Evolutionary conservation across 768 basidiomycete genomes (phyloP).

Genomic region (Suillus decipiens): DNA sequence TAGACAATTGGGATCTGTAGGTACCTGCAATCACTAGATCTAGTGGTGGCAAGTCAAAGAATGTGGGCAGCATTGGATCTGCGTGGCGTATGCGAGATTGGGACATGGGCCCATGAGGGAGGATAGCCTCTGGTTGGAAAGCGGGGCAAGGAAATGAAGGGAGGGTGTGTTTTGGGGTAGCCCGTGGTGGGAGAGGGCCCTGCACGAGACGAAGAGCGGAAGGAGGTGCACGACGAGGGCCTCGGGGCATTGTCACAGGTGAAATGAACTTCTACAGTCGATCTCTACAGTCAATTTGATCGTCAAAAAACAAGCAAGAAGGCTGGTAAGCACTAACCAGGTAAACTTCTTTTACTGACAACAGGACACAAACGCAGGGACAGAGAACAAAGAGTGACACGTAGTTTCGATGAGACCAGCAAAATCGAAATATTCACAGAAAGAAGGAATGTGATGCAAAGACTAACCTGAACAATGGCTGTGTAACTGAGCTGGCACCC

Average conservation of each 20-base stretch:
- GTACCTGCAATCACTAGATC: slow-evolving; percentile 22
- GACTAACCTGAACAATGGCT: background rate
- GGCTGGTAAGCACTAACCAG: background rate
- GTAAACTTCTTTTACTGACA: background rate
- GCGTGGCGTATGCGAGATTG: slow-evolving; percentile 20
- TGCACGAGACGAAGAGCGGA: slow-evolving; percentile 59
- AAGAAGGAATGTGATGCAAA: background rate
- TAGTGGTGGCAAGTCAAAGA: slow-evolving; percentile 28
- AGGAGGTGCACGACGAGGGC: slow-evolving; percentile 54
- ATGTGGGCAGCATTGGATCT: slow-evolving; percentile 11
- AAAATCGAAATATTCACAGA: background rate
- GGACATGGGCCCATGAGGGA: slow-evolving; percentile 24
- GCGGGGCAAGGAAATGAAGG: slow-evolving; percentile 65
- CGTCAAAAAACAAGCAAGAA: background rate
- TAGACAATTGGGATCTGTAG: slow-evolving; percentile 16
- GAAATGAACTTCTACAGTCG: background rate
- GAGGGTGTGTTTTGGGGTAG: slow-evolving; percentile 61
- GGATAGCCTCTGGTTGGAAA: slow-evolving; percentile 37
- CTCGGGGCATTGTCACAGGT: slow-evolving; percentile 52
- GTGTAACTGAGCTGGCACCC: background rate
- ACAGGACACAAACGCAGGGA: background rate
- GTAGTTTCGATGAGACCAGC: slow-evolving; percentile 2
- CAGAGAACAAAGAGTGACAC: background rate
- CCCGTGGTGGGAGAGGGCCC: slow-evolving; percentile 65
- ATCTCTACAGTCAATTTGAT: background rate